Base-by-base conservation (phyloP, 1,284 basidiomycete genomes). In the Stygiomarasmius scandens region DNA sequence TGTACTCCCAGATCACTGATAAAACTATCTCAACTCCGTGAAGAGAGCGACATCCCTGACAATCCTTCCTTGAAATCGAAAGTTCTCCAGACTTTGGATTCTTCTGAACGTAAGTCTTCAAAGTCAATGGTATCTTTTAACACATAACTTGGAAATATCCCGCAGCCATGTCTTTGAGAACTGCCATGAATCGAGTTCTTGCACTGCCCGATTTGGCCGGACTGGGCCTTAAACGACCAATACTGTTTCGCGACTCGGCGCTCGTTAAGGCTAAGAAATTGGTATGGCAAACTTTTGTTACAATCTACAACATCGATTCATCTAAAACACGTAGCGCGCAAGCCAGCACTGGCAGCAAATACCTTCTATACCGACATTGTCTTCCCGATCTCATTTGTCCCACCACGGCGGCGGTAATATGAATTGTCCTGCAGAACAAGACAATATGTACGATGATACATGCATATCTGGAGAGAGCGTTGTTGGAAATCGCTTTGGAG, bases 141-240 rank as follows among this genome's bases (percentile, higher is more conserved):
- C 49, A 25, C 43, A n/a, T 19, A 16, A 36, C 3, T 9, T 47
- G n/a, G 29, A 24, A 48, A 24, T 22, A 45, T 57, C 23, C 58
- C 3, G 3, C 25, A 76, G 80, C 80, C 3, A 60, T 71, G 23
- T 74, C 70, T 29, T 59, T 78, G 36, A 66, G 78, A 61, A 72
- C 73, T 22, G 70, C 74, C 25, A 70, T 80, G 61, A 70, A 78
- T 54, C 67, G 73, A 8, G 74, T 82, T 22, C 66, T 82, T 19
- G 64, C 69, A 4, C 65, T 78, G 56, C 75, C 77, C 5, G 77
- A 83, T 63, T 71, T 83, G 45, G 81, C 79, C 43, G 74, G 78
- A 12, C 64, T 83, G 25, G 25, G 25, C 20, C 16, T 48, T n/a
- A 58, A 46, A 49, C 56, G 52, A 16, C 52, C 14, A n/a, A n/a